Conservation (phyloP, 495 filamentous ascomycete genomes). For the Tuber magnatum region DNA sequence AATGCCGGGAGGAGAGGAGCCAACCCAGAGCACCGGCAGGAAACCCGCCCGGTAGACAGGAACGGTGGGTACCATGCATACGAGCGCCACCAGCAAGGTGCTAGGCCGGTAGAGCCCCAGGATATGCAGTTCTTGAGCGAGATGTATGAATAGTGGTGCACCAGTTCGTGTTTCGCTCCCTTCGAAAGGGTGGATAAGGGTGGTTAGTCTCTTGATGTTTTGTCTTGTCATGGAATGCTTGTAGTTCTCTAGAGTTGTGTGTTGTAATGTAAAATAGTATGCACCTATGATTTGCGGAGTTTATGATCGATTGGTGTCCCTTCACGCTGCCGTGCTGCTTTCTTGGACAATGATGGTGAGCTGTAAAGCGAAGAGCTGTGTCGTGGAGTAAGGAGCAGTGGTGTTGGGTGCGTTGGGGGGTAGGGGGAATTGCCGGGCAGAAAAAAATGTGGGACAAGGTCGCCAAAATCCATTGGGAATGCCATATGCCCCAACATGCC, state of each 20-base stretch:
- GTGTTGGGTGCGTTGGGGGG: too few relatives aligned
- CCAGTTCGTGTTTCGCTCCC: neutral
- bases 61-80: conserved; percentile 22
- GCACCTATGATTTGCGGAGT: neutral
- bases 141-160: conserved; percentile 24
- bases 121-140: conserved; percentile 33
- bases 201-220: neutral
- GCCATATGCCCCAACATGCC: too few relatives aligned
- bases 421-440: too few relatives aligned
- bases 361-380: neutral
- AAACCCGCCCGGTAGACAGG: neutral
- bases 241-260: neutral
- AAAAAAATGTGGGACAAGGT: too few relatives aligned
- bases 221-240: neutral
- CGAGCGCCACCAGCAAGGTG: conserved; percentile 9
- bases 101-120: conserved; percentile 23
- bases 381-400: neutral
- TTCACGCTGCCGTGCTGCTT: neutral
- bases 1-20: conserved; percentile 39
- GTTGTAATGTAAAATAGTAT: neutral
- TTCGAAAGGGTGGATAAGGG: neutral
- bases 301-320: neutral
- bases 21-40: neutral
- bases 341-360: neutral
- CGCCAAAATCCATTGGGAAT: too few relatives aligned